These are phyloP conservation scores for Staphylotrichum tortipilum DNA, from an alignment of 495 filamentous ascomycete species.

Conservation along the genomic window DNA sequence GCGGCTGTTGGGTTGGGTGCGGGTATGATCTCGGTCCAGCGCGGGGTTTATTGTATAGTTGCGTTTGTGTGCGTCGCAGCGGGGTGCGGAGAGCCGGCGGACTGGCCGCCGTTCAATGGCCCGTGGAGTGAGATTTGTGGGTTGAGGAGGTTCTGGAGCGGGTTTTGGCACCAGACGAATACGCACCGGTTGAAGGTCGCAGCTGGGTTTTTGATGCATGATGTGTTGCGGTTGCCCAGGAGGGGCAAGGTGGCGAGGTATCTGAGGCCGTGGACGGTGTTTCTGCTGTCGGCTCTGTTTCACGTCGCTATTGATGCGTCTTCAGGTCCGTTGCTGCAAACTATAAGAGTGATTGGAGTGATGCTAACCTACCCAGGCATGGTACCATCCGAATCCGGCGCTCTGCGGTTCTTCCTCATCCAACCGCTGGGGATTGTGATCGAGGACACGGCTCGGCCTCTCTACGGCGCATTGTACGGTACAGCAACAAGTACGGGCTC, in stretches of 20 bases:
- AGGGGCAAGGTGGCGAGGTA: background rate
- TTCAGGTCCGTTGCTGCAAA: background rate
- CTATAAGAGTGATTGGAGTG: background rate
- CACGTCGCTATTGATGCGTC: background rate
- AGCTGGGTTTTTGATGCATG: background rate
- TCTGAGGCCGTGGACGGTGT: background rate
- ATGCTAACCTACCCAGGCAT: background rate
- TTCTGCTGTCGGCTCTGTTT: background rate
- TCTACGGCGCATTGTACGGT: background rate
- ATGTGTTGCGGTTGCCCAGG: background rate
- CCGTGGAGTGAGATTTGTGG: background rate
- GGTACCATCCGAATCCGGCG: background rate
- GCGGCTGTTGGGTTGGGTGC: background rate
- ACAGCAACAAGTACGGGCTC: background rate
- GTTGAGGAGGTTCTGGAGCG: background rate
- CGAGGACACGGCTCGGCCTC: background rate
- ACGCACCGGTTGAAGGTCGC: background rate
- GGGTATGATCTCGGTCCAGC: background rate
- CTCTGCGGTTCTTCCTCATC: background rate
- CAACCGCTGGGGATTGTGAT: background rate
- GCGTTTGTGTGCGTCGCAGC: background rate
- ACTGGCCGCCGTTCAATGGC: background rate
- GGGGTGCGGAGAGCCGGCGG: background rate
- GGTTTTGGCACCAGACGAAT: background rate
- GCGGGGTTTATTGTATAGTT: background rate